Base-by-base conservation (phyloP, 1,284 basidiomycete genomes). In the Athelia psychrophila region DNA sequence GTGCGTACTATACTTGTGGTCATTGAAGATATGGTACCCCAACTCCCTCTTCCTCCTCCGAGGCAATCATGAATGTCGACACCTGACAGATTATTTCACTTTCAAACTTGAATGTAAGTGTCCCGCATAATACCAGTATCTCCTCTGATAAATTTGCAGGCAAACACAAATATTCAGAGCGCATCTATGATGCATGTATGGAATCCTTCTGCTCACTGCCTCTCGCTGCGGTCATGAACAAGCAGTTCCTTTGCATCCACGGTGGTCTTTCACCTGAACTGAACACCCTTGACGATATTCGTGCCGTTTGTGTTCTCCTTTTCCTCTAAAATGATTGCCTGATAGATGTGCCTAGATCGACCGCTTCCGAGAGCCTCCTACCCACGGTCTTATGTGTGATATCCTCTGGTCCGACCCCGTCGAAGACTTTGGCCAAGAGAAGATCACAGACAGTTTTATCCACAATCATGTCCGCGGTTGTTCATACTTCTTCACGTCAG, bases 381-480 rank as follows among this genome's bases (percentile, higher is more conserved):
- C 94, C 2, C 88, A 91, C 56, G 94, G 94, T 1, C 74, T 97
- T 54, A 96, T 97, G 93, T 96, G 94, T 65, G 94, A 97, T 65
- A 88, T 96, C 57, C 78, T 97, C 27, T 97, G 94, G 94, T 88
- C 94, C 1, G 94, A 97, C 72, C 95, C 94, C 8, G 78, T 95
- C 1, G 94, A 97, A 68, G 93, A 95, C 67, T 97, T 96, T 67
- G 94, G 93, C 4, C 85, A 86, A 52, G 94, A 96, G 73, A 95
- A 93, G 75, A 91, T 81, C 35, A 79, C 80, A 27, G 91, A 93
- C 53, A 89, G 84, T 58, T 97, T 95, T 66, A 66, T 96, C 35
- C 94, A 96, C 66, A 97, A 96, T 64, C 92, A 95, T 63, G 93
- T 96, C 47, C 82, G 94, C 57, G 94, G 94, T n/a, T 97, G 94